These are phyloP conservation scores for Skeletonema menzelii DNA, from an alignment of 108 stramenopile genomes.

Conservation along the genomic window DNA sequence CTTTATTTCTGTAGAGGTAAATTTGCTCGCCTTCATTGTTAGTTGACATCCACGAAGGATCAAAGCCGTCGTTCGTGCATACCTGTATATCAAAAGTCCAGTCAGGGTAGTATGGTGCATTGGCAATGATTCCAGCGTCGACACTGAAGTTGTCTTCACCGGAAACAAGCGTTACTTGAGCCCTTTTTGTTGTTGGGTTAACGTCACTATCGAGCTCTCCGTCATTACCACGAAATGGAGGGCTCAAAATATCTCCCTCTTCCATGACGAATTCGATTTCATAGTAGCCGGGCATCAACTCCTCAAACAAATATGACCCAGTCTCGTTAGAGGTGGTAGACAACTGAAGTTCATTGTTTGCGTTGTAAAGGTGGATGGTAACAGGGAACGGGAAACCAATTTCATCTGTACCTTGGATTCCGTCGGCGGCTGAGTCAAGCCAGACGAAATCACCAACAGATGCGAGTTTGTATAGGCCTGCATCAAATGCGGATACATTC, in stretches of 20 bases:
- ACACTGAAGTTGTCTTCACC: constrained; percentile 23
- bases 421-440: constrained; percentile 24
- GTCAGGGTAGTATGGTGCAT: constrained; percentile 34
- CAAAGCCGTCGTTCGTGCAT: constrained; percentile 49
- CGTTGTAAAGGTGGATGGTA: constrained; percentile 28
- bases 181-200: constrained; percentile 25
- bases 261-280: constrained; percentile 31
- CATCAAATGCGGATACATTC: constrained; percentile 13
- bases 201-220: constrained; percentile 20
- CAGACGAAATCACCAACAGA: constrained; percentile 25
- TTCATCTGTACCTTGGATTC: constrained; percentile 30
- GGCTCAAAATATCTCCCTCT: constrained; percentile 11
- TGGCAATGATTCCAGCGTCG: constrained; percentile 22
- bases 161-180: constrained; percentile 26
- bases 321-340: not conserved
- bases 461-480: constrained; percentile 26
- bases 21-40: constrained; percentile 24
- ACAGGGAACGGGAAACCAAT: constrained; percentile 11
- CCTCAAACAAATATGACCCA: constrained; percentile 26
- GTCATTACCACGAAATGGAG: constrained; percentile 12
- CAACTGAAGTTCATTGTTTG: not conserved
- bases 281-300: constrained; percentile 28
- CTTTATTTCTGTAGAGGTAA: constrained; percentile 44
- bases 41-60: constrained; percentile 33
- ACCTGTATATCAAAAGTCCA: constrained; percentile 40